These are phyloP conservation scores for Cronartium quercuum DNA, from an alignment of 1,284 basidiomycete genomes.

Conservation along the genomic window DNA sequence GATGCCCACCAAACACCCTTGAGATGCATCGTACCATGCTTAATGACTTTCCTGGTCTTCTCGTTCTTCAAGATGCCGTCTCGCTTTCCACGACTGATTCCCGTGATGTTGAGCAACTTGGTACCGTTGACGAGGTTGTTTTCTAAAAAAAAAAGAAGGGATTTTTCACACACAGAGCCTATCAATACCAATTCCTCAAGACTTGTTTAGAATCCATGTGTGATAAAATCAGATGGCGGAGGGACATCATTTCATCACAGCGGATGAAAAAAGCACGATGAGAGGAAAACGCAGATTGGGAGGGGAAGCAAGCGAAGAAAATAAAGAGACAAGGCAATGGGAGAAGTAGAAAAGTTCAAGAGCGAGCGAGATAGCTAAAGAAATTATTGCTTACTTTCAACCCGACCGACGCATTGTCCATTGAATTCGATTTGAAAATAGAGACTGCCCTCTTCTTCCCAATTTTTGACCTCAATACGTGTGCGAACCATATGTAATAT, in stretches of 20 bases:
- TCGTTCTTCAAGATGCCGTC: constrained; percentile 44
- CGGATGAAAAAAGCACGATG: neutral
- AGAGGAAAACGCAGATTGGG: neutral
- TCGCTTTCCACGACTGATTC: constrained; percentile 42
- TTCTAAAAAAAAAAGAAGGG: constrained; percentile 32
- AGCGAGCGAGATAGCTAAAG: neutral
- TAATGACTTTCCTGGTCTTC: constrained; percentile 39
- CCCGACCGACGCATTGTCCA: constrained; percentile 14
- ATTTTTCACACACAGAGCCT: neutral
- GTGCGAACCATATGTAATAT: constrained; percentile 1
- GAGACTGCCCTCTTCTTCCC: constrained; percentile 26
- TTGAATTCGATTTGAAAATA: constrained; percentile 27
- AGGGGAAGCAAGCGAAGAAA: neutral
- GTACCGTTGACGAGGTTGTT: constrained; percentile 43
- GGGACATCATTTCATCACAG: neutral
- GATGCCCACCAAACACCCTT: constrained; percentile 43
- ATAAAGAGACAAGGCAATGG: neutral
- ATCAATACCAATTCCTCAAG: neutral
- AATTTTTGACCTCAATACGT: constrained; percentile 24
- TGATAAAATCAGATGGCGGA: too few relatives aligned
- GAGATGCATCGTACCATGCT: constrained; percentile 41
- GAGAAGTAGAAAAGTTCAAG: neutral
- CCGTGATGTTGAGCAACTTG: constrained; percentile 43
- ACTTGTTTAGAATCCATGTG: too few relatives aligned
- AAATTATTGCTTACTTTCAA: neutral